Evolutionary conservation across 2,329 filamentous ascomycete genomes (phyloP), one percentile per base, ranked within the genome.

Genomic region (Pseudogymnoascus sp.): DNA sequence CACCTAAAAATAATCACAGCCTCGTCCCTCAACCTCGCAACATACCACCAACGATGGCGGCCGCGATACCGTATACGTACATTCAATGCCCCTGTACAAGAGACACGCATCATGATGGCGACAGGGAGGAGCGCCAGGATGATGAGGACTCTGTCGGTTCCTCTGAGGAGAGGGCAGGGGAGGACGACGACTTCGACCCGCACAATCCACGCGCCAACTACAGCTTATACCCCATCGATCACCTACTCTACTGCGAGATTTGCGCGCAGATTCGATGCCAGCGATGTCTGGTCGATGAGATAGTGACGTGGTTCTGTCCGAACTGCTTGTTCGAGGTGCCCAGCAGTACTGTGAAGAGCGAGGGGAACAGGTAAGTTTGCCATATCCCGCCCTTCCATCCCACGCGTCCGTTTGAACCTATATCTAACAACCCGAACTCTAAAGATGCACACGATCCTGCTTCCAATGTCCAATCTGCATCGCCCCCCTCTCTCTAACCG

Each of bases 211-310:
- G 93, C 39, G 90, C 95, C 65, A 95, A 92, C 75, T 98, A 92
- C 80, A 93, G 92, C 69, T 81, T 99, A 34, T 97, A 93, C 73
- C 93, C 95, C 0, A 86, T 97, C 51, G 93, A 98, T 73, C 88
- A 97, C 74, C 84, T 99, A 25, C 83, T 98, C 43, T 99, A 96
- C 79, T 99, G 95, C 79, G 93, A 96, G 74, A 95, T 98, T 75
- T 99, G 95, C 76, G 92, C 96, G 74, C 90, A 96, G 76, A 96
- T 98, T 67, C 90, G 95, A 69, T 99, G 95, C 74, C 90, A 92
- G 5, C 83, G 92, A 78, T 99, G 95, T 73, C 90, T 96, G 63
- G 85, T 88, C 60, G 95, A 99, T 74, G 95, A 99, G 78, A 92
- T 96, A 63, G 87, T 96, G 60, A 95, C 91, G 63, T 97, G 92